Base-by-base conservation (phyloP, 2,329 filamentous ascomycete species). In the Arthroderma sp. region DNA sequence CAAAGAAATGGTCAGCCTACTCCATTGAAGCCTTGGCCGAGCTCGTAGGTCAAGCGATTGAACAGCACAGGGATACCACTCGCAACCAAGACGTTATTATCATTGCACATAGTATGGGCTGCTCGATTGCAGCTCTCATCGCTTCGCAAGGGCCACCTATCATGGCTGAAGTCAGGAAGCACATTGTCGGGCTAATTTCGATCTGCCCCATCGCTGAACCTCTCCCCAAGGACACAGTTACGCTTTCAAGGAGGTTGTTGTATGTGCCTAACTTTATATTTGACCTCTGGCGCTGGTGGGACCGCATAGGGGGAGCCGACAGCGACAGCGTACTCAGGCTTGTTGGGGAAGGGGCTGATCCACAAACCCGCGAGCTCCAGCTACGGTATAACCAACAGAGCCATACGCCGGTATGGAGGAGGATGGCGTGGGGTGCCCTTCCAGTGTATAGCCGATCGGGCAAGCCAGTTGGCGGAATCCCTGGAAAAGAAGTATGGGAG, bases 101-200 rank as follows among this genome's bases (percentile, higher is more conserved):
- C 31, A 81, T 97, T 59, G 89, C 85, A 1, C 93, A 98, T 67
- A 95, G 89, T 68, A 86, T 96, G 81, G 93, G 93, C 5, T 90
- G 87, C 59, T 87, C 87, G 2, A 75, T 96, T 19, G 82, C 85
- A 4, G 84, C 87, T 25, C 74, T 85, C 15, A 75, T 97, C 55
- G 85, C 88, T 8, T 84, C 82, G 0, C 74, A 77, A 1, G 71
- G 78, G 61, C 81, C 79, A 1, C 71, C 78, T 0, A 74, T 83
- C 59, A 74, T 71, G 21, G 75, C 76, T 25, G 68, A 74, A 1
- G 65, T 88, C n/a, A 76, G 80, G 33, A 71, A 83, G 8, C 76
- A 87, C 65, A 79, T 94, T n/a, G 73, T 84, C 51, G 90, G 88
- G 0, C 68, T 96, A 5, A 76, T 96, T 31, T 88, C 84, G 2